A percentile compares a stretch with the other conserved stretches of the same genome.
Conservation (phyloP, 208 protist species). For the Crithidia thermophila region DNA sequence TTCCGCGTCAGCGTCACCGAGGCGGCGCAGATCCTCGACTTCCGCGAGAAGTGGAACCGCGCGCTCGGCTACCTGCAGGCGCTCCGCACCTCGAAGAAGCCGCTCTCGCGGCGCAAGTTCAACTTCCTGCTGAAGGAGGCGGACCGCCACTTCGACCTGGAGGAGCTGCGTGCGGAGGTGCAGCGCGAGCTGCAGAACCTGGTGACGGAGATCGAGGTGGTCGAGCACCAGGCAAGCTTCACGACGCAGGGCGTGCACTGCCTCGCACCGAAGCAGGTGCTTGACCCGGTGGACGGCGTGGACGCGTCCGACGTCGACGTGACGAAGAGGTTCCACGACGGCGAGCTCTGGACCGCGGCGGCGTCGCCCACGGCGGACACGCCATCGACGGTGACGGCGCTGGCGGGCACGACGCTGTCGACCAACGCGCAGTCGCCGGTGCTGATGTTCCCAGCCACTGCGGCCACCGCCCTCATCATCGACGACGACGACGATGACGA, state of each 20-base stretch:
- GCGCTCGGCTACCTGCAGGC: conserved; percentile 78
- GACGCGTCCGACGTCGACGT: conserved; percentile 70
- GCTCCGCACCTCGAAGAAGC: conserved; percentile 59
- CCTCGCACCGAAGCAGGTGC: conserved; percentile 48
- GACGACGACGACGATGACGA: conserved; percentile 85
- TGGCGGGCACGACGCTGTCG: neutral
- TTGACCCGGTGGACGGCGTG: conserved; percentile 30
- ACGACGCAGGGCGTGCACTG: conserved; percentile 63
- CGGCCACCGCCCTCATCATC: conserved; percentile 27
- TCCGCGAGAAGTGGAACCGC: conserved; percentile 72
- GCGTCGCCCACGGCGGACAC: conserved; percentile 20
- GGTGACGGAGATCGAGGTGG: conserved; percentile 73
- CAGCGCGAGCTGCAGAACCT: conserved; percentile 67
- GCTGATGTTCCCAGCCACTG: conserved; percentile 20
- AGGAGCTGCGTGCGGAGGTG: conserved; percentile 59
- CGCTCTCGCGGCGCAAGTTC: conserved; percentile 72
- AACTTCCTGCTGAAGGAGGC: conserved; percentile 68
- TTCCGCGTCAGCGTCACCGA: conserved; percentile 71
- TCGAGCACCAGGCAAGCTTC: conserved; percentile 88
- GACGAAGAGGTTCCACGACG: conserved; percentile 62
- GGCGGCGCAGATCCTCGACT: conserved; percentile 80
- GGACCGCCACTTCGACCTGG: conserved; percentile 72
- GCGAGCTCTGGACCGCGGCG: conserved; percentile 35
- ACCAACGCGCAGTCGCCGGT: conserved; percentile 10
- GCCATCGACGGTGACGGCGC: conserved; percentile 13